Base-by-base conservation (phyloP, 2,329 filamentous ascomycete species). In the Colletotrichum sp. region DNA sequence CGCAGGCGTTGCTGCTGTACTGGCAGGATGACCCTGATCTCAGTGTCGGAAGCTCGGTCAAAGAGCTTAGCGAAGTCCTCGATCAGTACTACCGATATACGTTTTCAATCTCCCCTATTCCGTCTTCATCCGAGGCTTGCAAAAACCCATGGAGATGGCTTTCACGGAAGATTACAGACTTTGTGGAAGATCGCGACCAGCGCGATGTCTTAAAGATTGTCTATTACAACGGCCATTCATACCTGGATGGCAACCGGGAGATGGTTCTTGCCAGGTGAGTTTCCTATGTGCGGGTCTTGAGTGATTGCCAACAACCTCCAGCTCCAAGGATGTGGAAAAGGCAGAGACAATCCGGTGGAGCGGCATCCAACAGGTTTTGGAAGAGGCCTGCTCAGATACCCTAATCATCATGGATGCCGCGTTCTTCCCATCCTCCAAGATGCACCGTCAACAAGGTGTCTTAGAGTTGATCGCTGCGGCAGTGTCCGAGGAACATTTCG, bases 371-470 rank as follows among this genome's bases (percentile, higher is more conserved):
- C 88, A 89, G 76, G 88, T 88, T 18, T 83, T 92, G 9, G 90
- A 92, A 80, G 89, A 91, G 75, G 89, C 90, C 3, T 85, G 84
- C 34, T 87, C 90, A 5, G 90, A 92, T 80, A 90, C 88, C 6
- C 84, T 92, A 24, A 86, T 92, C 71, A 84, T 92, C 39, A 90
- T 92, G 89, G 90, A 92, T 81, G 87, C 90, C 8, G 88, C 89
- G 0, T 92, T 91, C 79, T 92, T 89, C 68, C 89, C 90, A 2
- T 89, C 89, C 10, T 87, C 88, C 3, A 88, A 86, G 76, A 88
- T 90, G 80, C 84, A 87, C 34, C 88, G 89, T 8, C 87, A 89
- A 68, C 86, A 86, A 65, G 90, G 90, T 4, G 88, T 91, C 10
- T 81, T 92, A 67, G 90, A 92, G 79, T 81, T 92, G 16, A 85